Conservation (phyloP, 1,139 yeast species). For the Nakaseomyces uthaithaninus region DNA sequence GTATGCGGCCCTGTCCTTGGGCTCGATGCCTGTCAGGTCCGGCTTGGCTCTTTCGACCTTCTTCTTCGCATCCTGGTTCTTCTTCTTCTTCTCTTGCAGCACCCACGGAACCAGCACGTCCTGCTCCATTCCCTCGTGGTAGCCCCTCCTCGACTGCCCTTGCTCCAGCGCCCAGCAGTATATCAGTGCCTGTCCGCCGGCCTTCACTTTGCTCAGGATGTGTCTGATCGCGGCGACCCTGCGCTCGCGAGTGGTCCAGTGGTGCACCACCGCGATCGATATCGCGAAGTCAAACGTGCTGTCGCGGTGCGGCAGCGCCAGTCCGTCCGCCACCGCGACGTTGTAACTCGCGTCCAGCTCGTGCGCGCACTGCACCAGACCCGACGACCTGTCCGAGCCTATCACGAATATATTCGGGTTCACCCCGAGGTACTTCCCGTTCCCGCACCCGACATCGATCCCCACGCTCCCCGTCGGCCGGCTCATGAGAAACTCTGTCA, state of each 20-base stretch:
- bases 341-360: constrained; percentile 39
- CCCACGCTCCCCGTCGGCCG: constrained; percentile 43
- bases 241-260: constrained; percentile 77
- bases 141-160: constrained; percentile 75
- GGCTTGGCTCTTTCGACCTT: constrained; percentile 19
- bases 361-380: constrained; percentile 64
- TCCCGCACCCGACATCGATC: constrained; percentile 88
- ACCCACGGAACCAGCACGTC: constrained; percentile 97
- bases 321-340: constrained; percentile 68
- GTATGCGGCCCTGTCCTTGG: constrained; percentile 24
- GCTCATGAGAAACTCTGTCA: constrained; percentile 52
- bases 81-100: constrained; percentile 38
- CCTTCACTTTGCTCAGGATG: constrained; percentile 50
- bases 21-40: constrained; percentile 25
- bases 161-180: constrained; percentile 98
- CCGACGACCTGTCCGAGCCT: constrained; percentile 80
- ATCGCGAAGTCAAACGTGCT: constrained; percentile 77
- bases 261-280: constrained; percentile 93
- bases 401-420: constrained; percentile 60
- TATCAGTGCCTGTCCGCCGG: constrained; percentile 62
- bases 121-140: constrained; percentile 82
- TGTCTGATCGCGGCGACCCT: constrained; percentile 65
- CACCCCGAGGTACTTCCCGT: constrained; percentile 79
- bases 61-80: constrained; percentile 20
- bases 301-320: constrained; percentile 57